phyloP scores from a whole-genome alignment of 2,329 filamentous ascomycete species.

The Penicillium psychrosexuale region DNA sequence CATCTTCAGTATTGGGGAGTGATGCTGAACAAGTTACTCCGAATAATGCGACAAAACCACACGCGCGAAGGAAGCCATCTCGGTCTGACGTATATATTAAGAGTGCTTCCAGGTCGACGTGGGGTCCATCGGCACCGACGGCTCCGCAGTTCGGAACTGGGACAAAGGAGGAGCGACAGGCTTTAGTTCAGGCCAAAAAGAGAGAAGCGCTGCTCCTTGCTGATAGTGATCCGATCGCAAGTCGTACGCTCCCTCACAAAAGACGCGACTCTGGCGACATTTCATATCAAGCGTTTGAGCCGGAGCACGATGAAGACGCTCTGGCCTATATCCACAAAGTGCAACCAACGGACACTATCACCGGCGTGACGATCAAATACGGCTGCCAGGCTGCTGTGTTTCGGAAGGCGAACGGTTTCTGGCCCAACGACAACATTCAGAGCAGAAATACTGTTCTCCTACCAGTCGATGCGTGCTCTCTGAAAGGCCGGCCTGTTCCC shows the following conservation, averaged over 20 bases:
- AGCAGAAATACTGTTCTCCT: constrained; percentile 75
- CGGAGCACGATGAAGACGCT: constrained; percentile 66
- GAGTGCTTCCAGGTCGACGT: constrained; percentile 31
- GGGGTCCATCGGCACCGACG: constrained; percentile 42
- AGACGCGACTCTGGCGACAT: constrained; percentile 45
- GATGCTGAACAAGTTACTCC: constrained; percentile 31
- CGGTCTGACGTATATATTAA: constrained; percentile 32
- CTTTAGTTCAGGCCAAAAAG: constrained; percentile 48
- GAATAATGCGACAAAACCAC: constrained; percentile 27
- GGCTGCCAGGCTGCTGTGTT: constrained; percentile 80
- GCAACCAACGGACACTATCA: constrained; percentile 77
- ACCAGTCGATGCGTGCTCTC: constrained; percentile 83
- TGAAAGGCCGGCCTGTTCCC: constrained; percentile 65
- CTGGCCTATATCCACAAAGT: constrained; percentile 90
- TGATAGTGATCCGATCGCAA: constrained; percentile 39
- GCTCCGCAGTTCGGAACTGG: constrained; percentile 36
- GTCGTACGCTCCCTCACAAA: constrained; percentile 42
- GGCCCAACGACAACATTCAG: constrained; percentile 90
- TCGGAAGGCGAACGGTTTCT: constrained; percentile 85
- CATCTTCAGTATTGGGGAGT: constrained; percentile 48
- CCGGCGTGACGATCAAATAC: constrained; percentile 86
- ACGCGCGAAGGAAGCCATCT: constrained; percentile 39
- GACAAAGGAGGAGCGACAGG: constrained; percentile 45
- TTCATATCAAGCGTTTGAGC: constrained; percentile 27
- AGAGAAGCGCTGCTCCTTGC: constrained; percentile 46